phyloP scores from a whole-genome alignment of 176 grass and related monocot species.

The Dactylis glomerata region DNA sequence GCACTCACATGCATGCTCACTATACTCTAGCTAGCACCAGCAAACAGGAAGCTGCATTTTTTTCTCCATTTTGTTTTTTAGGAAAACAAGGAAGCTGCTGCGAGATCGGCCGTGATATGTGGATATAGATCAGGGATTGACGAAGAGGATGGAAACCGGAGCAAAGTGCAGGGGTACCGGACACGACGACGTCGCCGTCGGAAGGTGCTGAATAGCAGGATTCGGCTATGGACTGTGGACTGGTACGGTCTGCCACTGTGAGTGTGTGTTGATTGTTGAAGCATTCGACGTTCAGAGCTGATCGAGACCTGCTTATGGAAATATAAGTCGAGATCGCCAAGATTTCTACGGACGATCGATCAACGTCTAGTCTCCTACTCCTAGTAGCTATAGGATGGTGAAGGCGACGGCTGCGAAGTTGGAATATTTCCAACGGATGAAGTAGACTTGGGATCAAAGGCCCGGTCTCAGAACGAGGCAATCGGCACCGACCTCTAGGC shows the following conservation, averaged over 20 bases:
- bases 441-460: background rate
- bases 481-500: background rate
- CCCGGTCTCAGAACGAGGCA: background rate
- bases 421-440: background rate
- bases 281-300: background rate
- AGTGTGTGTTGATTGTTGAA: background rate
- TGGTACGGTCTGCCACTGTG: background rate
- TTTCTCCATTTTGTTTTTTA: background rate
- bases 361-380: background rate
- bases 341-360: background rate
- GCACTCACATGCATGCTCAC: slow-evolving; percentile 11
- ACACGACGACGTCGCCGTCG: background rate
- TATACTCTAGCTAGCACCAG: background rate
- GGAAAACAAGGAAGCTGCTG: slow-evolving; percentile 12
- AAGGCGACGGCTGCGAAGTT: background rate
- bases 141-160: background rate
- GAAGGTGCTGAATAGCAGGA: background rate
- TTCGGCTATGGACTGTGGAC: background rate
- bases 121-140: slow-evolving; percentile 1
- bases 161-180: background rate
- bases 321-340: background rate
- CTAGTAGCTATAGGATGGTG: background rate
- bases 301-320: background rate
- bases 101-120: background rate
- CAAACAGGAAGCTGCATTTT: slow-evolving; percentile 17